Percentiles rank a stretch among this genome's conserved stretches.
phyloP scores from a whole-genome alignment of 1,139 yeast genomes.

The Chernovozyma sophiae-reginae region DNA sequence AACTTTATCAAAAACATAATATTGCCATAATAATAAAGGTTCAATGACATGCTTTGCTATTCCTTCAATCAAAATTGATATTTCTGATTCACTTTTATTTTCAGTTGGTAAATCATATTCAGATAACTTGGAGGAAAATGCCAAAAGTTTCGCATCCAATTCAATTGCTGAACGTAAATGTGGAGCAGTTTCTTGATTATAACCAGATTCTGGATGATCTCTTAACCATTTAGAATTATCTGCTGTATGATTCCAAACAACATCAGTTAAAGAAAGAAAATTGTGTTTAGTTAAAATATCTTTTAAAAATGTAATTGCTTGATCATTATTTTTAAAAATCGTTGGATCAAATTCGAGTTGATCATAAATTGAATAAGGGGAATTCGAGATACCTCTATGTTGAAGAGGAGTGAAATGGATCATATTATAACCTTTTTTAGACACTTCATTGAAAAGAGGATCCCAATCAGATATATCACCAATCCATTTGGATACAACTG shows the following conservation, averaged over 20 bases:
- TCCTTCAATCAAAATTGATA: slow-evolving; percentile 60
- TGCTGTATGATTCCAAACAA: slow-evolving; percentile 94
- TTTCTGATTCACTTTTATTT: slow-evolving; percentile 48
- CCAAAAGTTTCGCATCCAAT: slow-evolving; percentile 63
- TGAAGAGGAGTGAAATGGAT: slow-evolving; percentile 94
- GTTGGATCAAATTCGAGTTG: slow-evolving; percentile 73
- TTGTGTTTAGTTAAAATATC: slow-evolving; percentile 51
- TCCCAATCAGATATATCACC: slow-evolving; percentile 63
- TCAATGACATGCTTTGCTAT: slow-evolving; percentile 64
- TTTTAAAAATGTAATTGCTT: slow-evolving; percentile 25
- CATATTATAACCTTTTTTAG: slow-evolving; percentile 86
- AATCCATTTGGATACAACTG: slow-evolving; percentile 89
- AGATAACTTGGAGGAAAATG: slow-evolving; percentile 55
- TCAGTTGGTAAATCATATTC: slow-evolving; percentile 58
- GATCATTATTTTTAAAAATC: slow-evolving; percentile 46
- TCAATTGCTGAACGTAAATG: slow-evolving; percentile 83
- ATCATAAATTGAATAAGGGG: slow-evolving; percentile 89
- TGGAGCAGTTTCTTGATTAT: slow-evolving; percentile 82
- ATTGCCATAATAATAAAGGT: slow-evolving; percentile 79
- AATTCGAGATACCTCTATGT: slow-evolving; percentile 79
- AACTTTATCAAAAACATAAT: slow-evolving; percentile 62
- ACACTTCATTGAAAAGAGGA: slow-evolving; percentile 53
- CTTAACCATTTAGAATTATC: slow-evolving; percentile 81
- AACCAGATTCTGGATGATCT: slow-evolving; percentile 88
- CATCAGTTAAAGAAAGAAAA: slow-evolving; percentile 79